Percentiles rank a stretch among this genome's conserved stretches.
phyloP scores from a whole-genome alignment of 805 yeast genomes.

The Yarrowia yakushimensis region DNA sequence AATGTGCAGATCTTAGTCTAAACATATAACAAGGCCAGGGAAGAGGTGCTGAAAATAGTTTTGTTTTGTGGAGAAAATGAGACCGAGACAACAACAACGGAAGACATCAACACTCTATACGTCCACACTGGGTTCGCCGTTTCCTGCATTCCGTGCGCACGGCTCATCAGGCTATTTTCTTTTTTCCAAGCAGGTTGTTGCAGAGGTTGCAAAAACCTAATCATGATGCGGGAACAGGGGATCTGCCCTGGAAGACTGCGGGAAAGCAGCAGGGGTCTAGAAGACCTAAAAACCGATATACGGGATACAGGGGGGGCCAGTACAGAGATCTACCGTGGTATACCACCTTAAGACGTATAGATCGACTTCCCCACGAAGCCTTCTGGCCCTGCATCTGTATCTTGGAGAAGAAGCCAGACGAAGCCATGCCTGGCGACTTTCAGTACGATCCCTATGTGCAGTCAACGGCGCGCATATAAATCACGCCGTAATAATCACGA shows the following conservation, averaged over 20 bases:
- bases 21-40: not conserved
- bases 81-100: not conserved
- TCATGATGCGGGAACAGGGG: conserved; percentile 13
- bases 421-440: no score
- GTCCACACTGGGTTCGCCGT: not conserved
- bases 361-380: not conserved
- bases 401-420: no score
- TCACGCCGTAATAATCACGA: not conserved
- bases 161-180: not conserved
- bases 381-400: not conserved
- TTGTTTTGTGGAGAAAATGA: no score
- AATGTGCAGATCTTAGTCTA: not conserved
- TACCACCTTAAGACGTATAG: not conserved
- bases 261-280: conserved; percentile 17
- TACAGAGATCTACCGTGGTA: not conserved
- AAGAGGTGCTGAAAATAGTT: not conserved
- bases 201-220: not conserved
- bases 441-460: not conserved
- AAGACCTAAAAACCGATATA: not conserved
- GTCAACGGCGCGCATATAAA: not conserved
- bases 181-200: not conserved
- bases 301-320: not conserved
- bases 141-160: not conserved
- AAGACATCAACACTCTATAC: no score
- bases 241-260: conserved; percentile 4